phyloP scores from a whole-genome alignment of 31 red algal genomes.

The Endocladia muricata region DNA sequence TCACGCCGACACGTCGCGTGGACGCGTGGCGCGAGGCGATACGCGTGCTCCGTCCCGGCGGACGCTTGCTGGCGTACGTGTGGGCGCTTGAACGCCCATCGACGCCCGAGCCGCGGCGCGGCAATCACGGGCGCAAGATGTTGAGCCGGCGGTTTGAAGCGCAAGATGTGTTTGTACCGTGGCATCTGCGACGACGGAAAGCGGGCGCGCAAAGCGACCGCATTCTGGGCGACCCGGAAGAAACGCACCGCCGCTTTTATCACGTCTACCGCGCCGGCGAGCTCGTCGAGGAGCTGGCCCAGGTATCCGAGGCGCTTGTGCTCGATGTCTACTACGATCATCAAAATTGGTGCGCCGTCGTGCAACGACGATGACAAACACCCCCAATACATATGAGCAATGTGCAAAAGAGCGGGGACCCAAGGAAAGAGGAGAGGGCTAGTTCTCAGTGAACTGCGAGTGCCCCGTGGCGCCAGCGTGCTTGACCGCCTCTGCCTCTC shows the following conservation, averaged over 20 bases:
- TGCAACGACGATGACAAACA: too few relatives aligned
- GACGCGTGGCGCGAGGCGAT: constrained; percentile 53
- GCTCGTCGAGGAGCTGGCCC: constrained; percentile 39
- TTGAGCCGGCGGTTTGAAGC: constrained; percentile 47
- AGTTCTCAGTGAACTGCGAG: constrained; percentile 76
- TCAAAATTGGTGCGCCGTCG: constrained; percentile 76
- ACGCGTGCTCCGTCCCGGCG: constrained; percentile 61
- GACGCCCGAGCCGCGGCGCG: background rate
- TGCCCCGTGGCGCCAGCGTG: constrained; percentile 76
- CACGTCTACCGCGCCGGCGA: constrained; percentile 72
- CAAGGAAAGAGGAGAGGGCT: background rate
- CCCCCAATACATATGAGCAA: too few relatives aligned
- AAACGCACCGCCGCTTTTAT: constrained; percentile 54
- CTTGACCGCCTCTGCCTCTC: constrained; percentile 57
- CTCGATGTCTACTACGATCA: constrained; percentile 67
- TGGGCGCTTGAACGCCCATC: constrained; percentile 70
- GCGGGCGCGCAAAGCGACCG: constrained; percentile 31
- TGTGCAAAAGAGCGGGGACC: background rate
- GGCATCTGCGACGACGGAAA: constrained; percentile 49
- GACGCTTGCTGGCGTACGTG: constrained; percentile 62
- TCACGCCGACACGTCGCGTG: constrained; percentile 51
- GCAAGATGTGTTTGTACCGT: constrained; percentile 72
- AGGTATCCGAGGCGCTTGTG: constrained; percentile 17
- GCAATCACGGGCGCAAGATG: constrained; percentile 39
- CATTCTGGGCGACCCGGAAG: constrained; percentile 33